Base-by-base conservation (phyloP, 2,329 filamentous ascomycete species). In the Fusarium temperatum region DNA sequence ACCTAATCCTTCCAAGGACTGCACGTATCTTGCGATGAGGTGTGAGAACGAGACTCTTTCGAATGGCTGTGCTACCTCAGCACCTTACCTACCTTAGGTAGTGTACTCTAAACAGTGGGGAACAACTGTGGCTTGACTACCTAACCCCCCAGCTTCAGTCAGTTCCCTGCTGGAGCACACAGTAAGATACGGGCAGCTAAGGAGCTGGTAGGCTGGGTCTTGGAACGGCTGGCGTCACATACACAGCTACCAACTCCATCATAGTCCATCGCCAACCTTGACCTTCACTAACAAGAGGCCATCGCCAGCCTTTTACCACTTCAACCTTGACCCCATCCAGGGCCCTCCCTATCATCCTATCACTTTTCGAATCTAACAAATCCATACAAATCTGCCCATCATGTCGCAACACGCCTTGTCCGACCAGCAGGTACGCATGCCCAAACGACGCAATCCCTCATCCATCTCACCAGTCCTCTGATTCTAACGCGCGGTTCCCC, bases 391-490 rank as follows among this genome's bases (percentile, higher is more conserved):
- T 44, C 65, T 72, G 74, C 82, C 66, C 88, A 92, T 85, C 83
- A 98, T 98, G 95, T 96, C 95, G 85, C 93, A 95, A 89, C 95
- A 98, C 92, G 93, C 94, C 84, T 93, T 98, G 87, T 98, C 95
- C 86, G 95, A 98, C 90, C 95, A 97, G 87, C 95, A 98, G 92
- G 94, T 96, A 90, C 81, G 83, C 71, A 68, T 66, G 48, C 68
- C 70, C 70, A 54, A 70, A 64, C 68, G 67, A 63, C 68, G 69
- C 72, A 66, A 67, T 55, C 64, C 67, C 63, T 71, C 68, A 58
- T 66, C 44, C 53, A 54, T 75, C 66, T 66, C 47, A 35, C 47
- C 47, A 61, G 35, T 42, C 44, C 59, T 51, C 32, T 56, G 30
- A 59, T 61, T 70, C 73, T 77, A 70, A 77, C 70, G 38, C 55